Evolutionary conservation across 2,329 filamentous ascomycete genomes (phyloP).

Genomic region (Pestalotiopsis sp.): DNA sequence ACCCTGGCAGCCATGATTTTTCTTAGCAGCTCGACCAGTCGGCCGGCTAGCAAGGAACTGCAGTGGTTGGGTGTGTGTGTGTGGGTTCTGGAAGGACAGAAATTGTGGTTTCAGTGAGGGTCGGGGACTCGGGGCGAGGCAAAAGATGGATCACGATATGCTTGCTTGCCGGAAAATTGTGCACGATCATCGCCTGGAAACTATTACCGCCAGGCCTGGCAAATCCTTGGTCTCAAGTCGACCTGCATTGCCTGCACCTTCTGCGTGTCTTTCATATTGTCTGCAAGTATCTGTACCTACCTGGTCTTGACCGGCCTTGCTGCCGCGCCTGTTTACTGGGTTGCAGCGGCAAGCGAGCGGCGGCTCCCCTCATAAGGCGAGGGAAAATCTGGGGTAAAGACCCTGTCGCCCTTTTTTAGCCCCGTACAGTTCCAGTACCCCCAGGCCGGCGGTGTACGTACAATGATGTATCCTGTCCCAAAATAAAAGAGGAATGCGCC

Average conservation of each 20-base stretch:
- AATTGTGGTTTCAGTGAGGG: neutral
- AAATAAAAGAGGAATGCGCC: neutral
- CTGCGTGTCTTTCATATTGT: neutral
- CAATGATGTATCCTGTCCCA: too few species aligned
- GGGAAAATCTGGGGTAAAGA: slow-evolving; percentile 8
- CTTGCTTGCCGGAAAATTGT: neutral
- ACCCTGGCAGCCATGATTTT: neutral
- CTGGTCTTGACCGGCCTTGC: neutral
- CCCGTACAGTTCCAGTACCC: neutral
- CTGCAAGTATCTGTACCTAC: neutral
- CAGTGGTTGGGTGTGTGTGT: neutral
- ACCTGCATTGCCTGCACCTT: neutral
- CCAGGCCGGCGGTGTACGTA: neutral
- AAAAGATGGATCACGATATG: neutral
- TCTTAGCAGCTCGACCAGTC: neutral
- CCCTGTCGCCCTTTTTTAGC: slow-evolving; percentile 2
- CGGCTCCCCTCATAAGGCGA: slow-evolving; percentile 3
- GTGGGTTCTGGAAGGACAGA: neutral
- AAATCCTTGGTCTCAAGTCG: neutral
- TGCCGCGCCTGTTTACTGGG: neutral
- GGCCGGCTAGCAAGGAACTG: neutral
- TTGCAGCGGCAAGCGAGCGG: slow-evolving; percentile 7
- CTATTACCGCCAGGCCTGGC: neutral
- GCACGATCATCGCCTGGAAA: neutral
- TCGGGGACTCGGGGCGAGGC: neutral